Base-by-base conservation (phyloP, 306 rosid genomes). In the Cicer chorassanicum region DNA sequence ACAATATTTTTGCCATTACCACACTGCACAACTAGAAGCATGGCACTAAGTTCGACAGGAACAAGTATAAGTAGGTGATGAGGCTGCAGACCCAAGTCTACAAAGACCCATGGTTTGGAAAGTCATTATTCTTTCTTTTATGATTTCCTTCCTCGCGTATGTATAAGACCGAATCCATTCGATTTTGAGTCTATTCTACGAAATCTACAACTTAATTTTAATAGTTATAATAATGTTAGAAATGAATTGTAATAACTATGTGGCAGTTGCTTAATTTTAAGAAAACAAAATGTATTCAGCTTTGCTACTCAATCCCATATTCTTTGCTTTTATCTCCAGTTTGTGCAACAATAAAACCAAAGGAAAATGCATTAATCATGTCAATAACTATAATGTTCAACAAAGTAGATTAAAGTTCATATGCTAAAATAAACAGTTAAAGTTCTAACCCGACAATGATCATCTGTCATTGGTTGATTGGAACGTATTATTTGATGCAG, bases 401-500 rank as follows among this genome's bases (percentile, higher is more conserved):
- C 65, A 70, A 63, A 29, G 21, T 14, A 29, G 63, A 24, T 45
- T 50, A 72, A 19, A 74, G 29, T 48, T 65, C n/a, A 82, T 64
- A 79, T 73, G 41, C 62, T 59, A 36, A 38, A 61, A 71, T 50
- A 76, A 56, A 61, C 9, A 55, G 78, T 74, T 24, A 24, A 67
- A 73, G 79, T 79, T 53, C 92, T 39, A 71, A 93, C 98, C 92
- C 97, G 97, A 80, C 96, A 93, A 91, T 93, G 98, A 74, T 93
- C 98, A 77, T 93, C 98, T 0, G 86, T 88, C 85, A 93, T 80
- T 59, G 79, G 75, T 87, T 93, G 97, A 82, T 84, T 88, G 72
- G 98, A 93, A 40, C 91, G 89, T 80, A 93, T 89, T 56, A 93
- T 93, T 86, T 93, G 97, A 83, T 91, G 92, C 63, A 94, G 89